These are phyloP conservation scores for Leccinum pachyderme DNA, from an alignment of 1,284 basidiomycete genomes.

Conservation along the genomic window DNA sequence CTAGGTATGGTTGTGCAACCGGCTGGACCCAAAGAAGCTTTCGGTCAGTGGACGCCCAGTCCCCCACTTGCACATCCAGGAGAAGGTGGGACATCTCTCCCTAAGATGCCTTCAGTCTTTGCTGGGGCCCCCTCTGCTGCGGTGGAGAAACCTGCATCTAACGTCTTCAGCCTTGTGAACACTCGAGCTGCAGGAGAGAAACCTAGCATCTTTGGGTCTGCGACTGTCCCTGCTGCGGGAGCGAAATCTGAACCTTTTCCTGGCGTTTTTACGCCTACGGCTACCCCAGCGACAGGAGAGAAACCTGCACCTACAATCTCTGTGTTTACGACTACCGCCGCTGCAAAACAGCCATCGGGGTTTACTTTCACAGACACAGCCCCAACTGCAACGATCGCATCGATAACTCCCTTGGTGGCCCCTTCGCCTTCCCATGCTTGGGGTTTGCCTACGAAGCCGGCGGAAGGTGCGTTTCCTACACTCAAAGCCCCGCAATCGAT, in stretches of 20 bases:
- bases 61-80: constrained; percentile 2
- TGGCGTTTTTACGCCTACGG: background rate
- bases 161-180: constrained; percentile 1
- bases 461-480: constrained; percentile 4
- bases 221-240: background rate
- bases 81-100: constrained; percentile 25
- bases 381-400: background rate
- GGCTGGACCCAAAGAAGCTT: constrained; percentile 38
- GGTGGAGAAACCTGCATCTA: constrained; percentile 12
- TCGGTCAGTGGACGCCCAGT: constrained; percentile 29
- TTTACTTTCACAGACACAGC: constrained; percentile 3
- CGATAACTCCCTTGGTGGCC: background rate
- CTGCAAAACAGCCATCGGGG: background rate
- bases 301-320: background rate
- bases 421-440: background rate
- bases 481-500: constrained; percentile 5
- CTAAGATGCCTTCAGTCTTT: constrained; percentile 45
- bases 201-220: background rate
- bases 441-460: constrained; percentile 11
- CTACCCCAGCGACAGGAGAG: background rate
- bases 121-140: constrained; percentile 2
- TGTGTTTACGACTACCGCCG: background rate
- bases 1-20: constrained; percentile 27
- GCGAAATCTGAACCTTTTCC: background rate
- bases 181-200: background rate